Evolutionary conservation across 129 eudicot genomes (phyloP).

Genomic region (Escallonia rubra): DNA sequence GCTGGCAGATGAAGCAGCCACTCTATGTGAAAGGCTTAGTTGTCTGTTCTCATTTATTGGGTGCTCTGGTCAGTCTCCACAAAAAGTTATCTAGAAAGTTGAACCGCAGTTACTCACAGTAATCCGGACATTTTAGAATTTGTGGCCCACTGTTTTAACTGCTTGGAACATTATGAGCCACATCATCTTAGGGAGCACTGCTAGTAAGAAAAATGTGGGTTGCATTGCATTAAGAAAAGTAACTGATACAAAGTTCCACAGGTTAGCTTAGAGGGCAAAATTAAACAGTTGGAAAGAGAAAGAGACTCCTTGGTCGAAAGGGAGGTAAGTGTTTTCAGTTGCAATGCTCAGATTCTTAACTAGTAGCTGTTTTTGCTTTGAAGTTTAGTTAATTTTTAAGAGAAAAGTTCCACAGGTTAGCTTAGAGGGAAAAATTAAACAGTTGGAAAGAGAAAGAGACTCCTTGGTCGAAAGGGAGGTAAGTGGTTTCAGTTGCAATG

Average conservation of each 20-base stretch:
- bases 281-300: conserved; percentile 42
- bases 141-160: too few relatives aligned
- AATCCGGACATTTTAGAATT: too few relatives aligned
- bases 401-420: conserved; percentile 23
- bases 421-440: conserved; percentile 37
- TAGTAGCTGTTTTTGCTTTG: background rate
- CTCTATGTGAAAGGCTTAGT: conserved; percentile 6
- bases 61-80: too few relatives aligned
- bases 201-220: too few relatives aligned
- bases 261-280: conserved; percentile 40
- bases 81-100: too few relatives aligned
- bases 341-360: background rate
- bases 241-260: conserved; percentile 1
- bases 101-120: too few relatives aligned
- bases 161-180: too few relatives aligned
- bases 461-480: conserved; percentile 46
- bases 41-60: too few relatives aligned
- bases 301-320: conserved; percentile 29
- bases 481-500: conserved; percentile 4
- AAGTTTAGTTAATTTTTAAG: background rate
- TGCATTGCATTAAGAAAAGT: too few relatives aligned
- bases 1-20: conserved; percentile 39
- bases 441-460: conserved; percentile 45
- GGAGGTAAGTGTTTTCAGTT: conserved; percentile 27
- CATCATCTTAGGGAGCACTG: too few relatives aligned